Evolutionary conservation across 495 filamentous ascomycete genomes (phyloP).

Genomic region (Aspergillus bertholletiae): DNA sequence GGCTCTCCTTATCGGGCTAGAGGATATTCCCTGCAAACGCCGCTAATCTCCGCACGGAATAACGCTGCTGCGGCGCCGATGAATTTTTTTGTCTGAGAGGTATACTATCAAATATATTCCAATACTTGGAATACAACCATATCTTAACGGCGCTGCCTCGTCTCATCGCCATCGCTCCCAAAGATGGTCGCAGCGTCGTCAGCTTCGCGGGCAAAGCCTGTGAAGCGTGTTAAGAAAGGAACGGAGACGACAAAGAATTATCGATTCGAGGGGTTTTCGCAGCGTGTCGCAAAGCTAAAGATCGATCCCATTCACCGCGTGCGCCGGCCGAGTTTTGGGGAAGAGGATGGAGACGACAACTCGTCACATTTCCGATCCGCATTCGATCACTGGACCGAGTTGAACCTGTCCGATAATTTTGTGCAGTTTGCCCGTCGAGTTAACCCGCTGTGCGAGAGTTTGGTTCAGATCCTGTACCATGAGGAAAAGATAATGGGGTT

Average conservation of each 20-base stretch:
- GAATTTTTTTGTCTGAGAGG: conserved; percentile 44
- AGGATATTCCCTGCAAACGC: conserved; percentile 8
- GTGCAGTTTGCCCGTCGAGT: conserved; percentile 68
- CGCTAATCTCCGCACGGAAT: conserved; percentile 32
- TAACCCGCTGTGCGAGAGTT: conserved; percentile 74
- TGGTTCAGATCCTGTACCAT: conserved; percentile 87
- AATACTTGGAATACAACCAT: conserved; percentile 10
- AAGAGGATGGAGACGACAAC: conserved; percentile 61
- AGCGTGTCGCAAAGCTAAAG: conserved; percentile 88
- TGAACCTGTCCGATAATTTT: conserved; percentile 82
- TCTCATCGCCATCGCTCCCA: conserved; percentile 12
- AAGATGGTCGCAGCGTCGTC: conserved; percentile 57
- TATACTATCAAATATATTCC: conserved; percentile 19
- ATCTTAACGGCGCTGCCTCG: conserved; percentile 30
- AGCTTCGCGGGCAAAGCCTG: conserved; percentile 62
- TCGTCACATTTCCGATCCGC: conserved; percentile 79
- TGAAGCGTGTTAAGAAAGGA: conserved; percentile 54
- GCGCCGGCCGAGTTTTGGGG: conserved; percentile 71
- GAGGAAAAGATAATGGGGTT: conserved; percentile 77
- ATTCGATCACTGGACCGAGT: conserved; percentile 82
- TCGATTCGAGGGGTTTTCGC: conserved; percentile 86
- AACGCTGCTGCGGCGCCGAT: conserved; percentile 33
- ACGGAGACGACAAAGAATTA: conserved; percentile 77
- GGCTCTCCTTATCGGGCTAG: conserved; percentile 9
- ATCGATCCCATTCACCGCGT: conserved; percentile 89